Base-by-base conservation (phyloP, 345 rosid species). In the Cardamine chenopodiifolia region DNA sequence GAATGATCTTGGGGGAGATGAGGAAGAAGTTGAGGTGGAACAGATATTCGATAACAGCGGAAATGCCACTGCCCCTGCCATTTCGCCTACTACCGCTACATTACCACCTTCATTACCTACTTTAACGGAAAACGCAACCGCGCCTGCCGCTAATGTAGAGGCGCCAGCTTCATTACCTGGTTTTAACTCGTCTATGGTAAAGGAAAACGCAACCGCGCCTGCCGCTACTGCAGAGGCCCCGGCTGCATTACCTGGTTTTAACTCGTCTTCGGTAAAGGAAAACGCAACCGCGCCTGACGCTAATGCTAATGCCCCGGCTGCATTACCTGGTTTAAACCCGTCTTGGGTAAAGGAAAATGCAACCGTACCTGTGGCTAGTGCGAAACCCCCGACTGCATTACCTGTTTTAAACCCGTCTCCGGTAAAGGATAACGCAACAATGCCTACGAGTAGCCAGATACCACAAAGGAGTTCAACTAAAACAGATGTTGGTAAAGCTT, bases 1-100 rank as follows among this genome's bases (percentile, higher is more conserved):
- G 19, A 63, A 13, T 32, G 71, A 62, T 42, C 40, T 67, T 7
- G 39, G 8, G 0, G 76, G 60, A 42, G 77, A 35, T 19, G 81
- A 78, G 0, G 78, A 54, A 25, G 81, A 78, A 78, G 48, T 49
- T 45, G 66, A 78, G 76, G 63, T 69, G 23, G 63, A 74, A 66
- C 62, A 76, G 39, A 72, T 80, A 37, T 26, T 62, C 18, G 68
- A 58, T 49, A 31, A 19, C 14, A 69, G 2, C 1, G 29, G 34
- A 35, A 74, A 75, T 6, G 68, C 84, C 3, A 44, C 78, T 29
- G n/a, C 66, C 22, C 79, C 85, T 0, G 66, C 79, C 32, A 31
- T 77, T 37, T 64, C 83, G 49, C 80, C 76, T 52, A 58, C 34
- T 44, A 42, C 64, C 7, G 18, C 60, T 56, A 9, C 65, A 48